Conservation (phyloP, 768 basidiomycete species). For the Nevesoporus exiguus region DNA sequence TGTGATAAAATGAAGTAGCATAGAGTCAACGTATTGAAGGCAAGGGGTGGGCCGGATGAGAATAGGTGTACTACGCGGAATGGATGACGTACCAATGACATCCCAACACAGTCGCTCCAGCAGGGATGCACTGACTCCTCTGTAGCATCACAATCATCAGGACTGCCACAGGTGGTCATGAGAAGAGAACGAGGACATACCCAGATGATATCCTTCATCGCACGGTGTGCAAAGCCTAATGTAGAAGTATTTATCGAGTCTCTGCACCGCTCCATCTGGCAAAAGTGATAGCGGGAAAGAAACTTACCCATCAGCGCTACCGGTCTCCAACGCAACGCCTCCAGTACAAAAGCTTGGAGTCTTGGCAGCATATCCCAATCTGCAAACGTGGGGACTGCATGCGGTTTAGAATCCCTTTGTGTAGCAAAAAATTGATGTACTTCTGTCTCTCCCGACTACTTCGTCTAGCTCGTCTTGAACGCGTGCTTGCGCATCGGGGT, state of each 20-base stretch:
- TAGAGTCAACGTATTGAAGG: no score
- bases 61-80: no score
- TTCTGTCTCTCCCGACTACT: constrained; percentile 42
- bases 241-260: no score
- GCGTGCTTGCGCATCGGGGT: constrained; percentile 46
- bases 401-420: background rate
- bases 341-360: constrained; percentile 35
- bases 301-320: no score
- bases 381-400: background rate
- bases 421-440: constrained; percentile 2
- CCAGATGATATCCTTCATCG: background rate
- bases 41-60: no score
- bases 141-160: background rate
- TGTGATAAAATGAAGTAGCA: no score
- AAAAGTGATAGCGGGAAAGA: no score
- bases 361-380: constrained; percentile 24
- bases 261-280: no score
- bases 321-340: constrained; percentile 37
- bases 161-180: no score
- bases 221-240: background rate
- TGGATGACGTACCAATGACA: background rate
- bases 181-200: no score
- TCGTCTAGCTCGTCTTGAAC: constrained; percentile 54
- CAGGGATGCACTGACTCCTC: background rate
- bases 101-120: background rate